Percentiles rank a stretch among this genome's conserved stretches.
Conservation (phyloP, 441 rosid genomes). For the Erodium trifolium region DNA sequence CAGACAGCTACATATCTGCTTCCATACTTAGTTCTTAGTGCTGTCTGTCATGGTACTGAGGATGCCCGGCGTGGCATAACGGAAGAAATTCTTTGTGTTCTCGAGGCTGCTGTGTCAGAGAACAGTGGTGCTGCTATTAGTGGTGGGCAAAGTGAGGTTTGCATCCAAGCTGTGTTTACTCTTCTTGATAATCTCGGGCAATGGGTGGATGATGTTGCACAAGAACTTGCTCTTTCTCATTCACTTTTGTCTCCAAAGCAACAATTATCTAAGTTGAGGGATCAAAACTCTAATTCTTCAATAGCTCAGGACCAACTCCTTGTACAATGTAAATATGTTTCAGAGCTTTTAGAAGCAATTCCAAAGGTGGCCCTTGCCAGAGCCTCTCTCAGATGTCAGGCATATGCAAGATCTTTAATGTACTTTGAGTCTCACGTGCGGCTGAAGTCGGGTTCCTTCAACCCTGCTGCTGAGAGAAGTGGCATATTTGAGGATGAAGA, state of each 20-base stretch:
- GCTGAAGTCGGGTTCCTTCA: constrained; percentile 84
- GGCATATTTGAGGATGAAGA: constrained; percentile 87
- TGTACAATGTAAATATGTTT: constrained; percentile 81
- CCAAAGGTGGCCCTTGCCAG: constrained; percentile 87
- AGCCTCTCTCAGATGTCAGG: constrained; percentile 93
- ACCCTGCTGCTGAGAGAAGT: constrained; percentile 87
- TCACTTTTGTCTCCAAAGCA: constrained; percentile 53
- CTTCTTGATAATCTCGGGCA: constrained; percentile 99
- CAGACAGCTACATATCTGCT: constrained; percentile 84
- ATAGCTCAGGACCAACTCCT: constrained; percentile 70
- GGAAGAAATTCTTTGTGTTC: constrained; percentile 82
- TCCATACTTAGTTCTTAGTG: constrained; percentile 88
- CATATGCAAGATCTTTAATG: constrained; percentile 97
- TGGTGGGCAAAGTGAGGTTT: constrained; percentile 86
- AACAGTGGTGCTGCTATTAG: constrained; percentile 52
- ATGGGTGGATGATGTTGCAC: constrained; percentile 95
- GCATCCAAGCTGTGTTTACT: constrained; percentile 92
- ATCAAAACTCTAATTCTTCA: constrained; percentile 37
- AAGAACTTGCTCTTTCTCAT: constrained; percentile 76
- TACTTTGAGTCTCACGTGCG: constrained; percentile 93
- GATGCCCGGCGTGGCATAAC: constrained; percentile 83
- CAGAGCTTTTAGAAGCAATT: constrained; percentile 74
- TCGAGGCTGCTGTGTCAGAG: constrained; percentile 83
- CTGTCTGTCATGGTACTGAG: constrained; percentile 84
- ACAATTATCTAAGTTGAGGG: constrained; percentile 55